Base-by-base conservation (phyloP, 148 eudicot genomes). In the Diospyros lotus region DNA sequence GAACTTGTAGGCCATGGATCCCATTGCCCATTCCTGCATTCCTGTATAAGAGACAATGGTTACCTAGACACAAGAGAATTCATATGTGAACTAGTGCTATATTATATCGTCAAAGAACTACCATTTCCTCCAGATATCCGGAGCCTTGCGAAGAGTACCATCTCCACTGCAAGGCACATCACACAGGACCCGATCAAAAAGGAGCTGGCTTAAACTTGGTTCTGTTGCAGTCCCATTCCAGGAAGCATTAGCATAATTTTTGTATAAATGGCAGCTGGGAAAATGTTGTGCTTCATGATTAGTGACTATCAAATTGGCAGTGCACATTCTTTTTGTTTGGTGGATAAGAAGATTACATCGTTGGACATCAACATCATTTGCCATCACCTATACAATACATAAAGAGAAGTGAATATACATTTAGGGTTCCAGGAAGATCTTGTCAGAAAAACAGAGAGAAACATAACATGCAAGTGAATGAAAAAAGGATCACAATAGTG, bases 91-190 rank as follows among this genome's bases (percentile, higher is more conserved):
- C 28, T 28, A 28, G 0, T 28, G 28, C 28, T 28, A 28, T 28
- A 28, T 28, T 28, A 28, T 28, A 28, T 28, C 28, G 28, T 38
- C 17, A 64, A 68, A 72, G 13, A 74, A 44, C n/a, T 85, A 95
- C 99, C 99, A 95, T 86, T 87, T 92, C 78, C 94, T 89, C 99
- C 99, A 95, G 43, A 95, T 89, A 87, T 95, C 99, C 52, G 99
- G 99, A 74, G 99, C 99, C 85, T 95, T 95, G 3, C 97, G 90
- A 69, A 95, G 89, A 70, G 99, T 95, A 55, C 99, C 99, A 90
- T 95, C 99, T 60, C 99, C 99, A 75, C 99, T 92, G 79, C 99
- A 95, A 61, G 99, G 99, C 76, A 95, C 99, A 86, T 95, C 99
- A 81, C 99, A 95, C 54, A 95, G 81, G 74, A 95, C 97, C 68